These are phyloP conservation scores for Neonectria neomacrospora DNA, from an alignment of 2,329 filamentous ascomycete genomes.

Conservation along the genomic window DNA sequence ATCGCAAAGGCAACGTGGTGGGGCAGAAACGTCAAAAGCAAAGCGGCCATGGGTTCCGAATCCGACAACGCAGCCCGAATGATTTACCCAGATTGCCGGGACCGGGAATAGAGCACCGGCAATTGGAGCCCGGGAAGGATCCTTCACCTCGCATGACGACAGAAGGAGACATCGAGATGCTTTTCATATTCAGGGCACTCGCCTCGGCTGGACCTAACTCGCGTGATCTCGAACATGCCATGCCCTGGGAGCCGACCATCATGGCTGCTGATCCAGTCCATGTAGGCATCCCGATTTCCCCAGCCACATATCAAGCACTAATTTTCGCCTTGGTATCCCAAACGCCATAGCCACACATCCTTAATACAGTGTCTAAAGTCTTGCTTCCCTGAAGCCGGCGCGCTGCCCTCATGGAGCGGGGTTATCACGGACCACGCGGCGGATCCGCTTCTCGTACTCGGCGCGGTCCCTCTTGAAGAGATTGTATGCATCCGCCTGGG, in stretches of 20 bases:
- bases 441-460: slow-evolving; percentile 91
- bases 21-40: slow-evolving; percentile 20
- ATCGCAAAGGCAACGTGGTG: slow-evolving; percentile 11
- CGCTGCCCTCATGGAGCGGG: slow-evolving; percentile 69
- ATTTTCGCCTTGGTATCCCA: slow-evolving; percentile 46
- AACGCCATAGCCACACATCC: slow-evolving; percentile 46
- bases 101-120: slow-evolving; percentile 24
- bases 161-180: slow-evolving; percentile 2
- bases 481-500: slow-evolving; percentile 97
- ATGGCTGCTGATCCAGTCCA: slow-evolving; percentile 4
- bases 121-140: slow-evolving; percentile 11
- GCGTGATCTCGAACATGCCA: slow-evolving; percentile 14
- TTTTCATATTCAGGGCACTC: slow-evolving; percentile 19
- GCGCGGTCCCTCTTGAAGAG: slow-evolving; percentile 89
- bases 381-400: slow-evolving; percentile 20
- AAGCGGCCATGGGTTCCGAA: slow-evolving; percentile 20
- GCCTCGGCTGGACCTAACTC: slow-evolving; percentile 4
- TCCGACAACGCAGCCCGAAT: slow-evolving; percentile 26
- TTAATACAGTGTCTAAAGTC: slow-evolving; percentile 34
- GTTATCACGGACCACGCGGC: slow-evolving; percentile 89
- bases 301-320: slow-evolving; percentile 37
- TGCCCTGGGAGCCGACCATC: slow-evolving; percentile 7
- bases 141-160: not conserved
- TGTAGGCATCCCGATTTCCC: slow-evolving; percentile 14
- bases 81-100: slow-evolving; percentile 20